phyloP scores from a whole-genome alignment of 1,284 basidiomycete species.

The Apiotrichum sp. region DNA sequence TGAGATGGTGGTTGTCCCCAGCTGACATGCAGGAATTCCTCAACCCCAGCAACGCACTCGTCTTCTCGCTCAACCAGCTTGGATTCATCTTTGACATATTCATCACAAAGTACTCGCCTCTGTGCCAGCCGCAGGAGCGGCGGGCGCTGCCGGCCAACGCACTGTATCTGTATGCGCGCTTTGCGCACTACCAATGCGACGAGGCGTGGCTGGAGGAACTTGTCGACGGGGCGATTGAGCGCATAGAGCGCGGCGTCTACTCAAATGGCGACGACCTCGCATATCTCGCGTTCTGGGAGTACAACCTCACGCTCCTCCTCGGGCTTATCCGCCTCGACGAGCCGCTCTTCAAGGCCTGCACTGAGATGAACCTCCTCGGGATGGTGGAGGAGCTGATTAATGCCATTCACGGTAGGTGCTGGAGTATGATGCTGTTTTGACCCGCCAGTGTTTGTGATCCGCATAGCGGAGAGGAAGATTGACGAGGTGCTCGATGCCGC shows the following conservation, averaged over 20 bases:
- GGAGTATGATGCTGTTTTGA: not conserved
- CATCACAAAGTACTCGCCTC: constrained; percentile 62
- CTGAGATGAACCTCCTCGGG: constrained; percentile 60
- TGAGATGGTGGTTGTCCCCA: constrained; percentile 1
- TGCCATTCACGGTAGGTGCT: constrained; percentile 72
- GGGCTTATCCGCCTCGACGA: constrained; percentile 83
- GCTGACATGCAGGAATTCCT: constrained; percentile 42
- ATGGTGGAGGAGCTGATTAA: constrained; percentile 70
- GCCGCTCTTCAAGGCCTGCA: constrained; percentile 62
- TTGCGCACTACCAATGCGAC: constrained; percentile 77
- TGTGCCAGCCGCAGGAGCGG: constrained; percentile 50
- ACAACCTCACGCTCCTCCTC: constrained; percentile 81
- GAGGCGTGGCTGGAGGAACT: constrained; percentile 87
- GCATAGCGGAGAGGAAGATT: constrained; percentile 80
- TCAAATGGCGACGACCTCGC: constrained; percentile 81
- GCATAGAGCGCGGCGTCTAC: constrained; percentile 86
- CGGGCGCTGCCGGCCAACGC: constrained; percentile 74
- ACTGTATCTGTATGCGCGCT: constrained; percentile 76
- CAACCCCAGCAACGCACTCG: constrained; percentile 57
- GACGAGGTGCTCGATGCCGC: constrained; percentile 78
- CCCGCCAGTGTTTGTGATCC: constrained; percentile 80
- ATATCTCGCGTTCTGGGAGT: constrained; percentile 86
- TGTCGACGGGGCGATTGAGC: constrained; percentile 79
- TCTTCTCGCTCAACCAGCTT: constrained; percentile 73
- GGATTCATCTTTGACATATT: constrained; percentile 72